A percentile compares a stretch with the other conserved stretches of the same genome.
These are phyloP conservation scores for Ceratocystiopsis minuta DNA, from an alignment of 2,329 filamentous ascomycete species.

Conservation along the genomic window DNA sequence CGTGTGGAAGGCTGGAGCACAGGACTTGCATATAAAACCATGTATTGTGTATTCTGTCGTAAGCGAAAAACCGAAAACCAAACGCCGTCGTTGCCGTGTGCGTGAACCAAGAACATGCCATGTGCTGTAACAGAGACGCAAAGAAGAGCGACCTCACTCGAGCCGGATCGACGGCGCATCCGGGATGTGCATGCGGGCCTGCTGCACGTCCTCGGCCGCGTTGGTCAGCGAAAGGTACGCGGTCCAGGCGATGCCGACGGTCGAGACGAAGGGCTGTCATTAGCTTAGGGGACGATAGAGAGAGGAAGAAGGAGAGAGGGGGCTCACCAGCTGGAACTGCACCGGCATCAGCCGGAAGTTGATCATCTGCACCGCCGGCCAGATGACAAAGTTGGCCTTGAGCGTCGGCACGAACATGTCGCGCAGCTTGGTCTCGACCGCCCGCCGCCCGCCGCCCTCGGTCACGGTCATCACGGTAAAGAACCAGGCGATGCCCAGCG, in stretches of 20 bases:
- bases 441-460: constrained; percentile 73
- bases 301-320: not conserved
- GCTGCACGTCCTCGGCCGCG: constrained; percentile 51
- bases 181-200: constrained; percentile 12
- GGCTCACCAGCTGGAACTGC: constrained; percentile 84
- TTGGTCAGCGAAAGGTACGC: constrained; percentile 90
- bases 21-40: no score
- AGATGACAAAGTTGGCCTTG: constrained; percentile 89
- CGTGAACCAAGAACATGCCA: no score
- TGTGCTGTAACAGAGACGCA: no score
- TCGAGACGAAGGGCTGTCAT: constrained; percentile 77
- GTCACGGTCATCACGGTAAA: constrained; percentile 94
- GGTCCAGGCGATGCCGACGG: constrained; percentile 91
- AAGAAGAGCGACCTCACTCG: constrained; percentile 6
- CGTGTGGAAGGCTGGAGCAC: no score
- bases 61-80: no score
- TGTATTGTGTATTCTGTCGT: no score
- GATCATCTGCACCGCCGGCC: constrained; percentile 89
- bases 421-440: constrained; percentile 66
- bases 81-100: no score
- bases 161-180: constrained; percentile 21
- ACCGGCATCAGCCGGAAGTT: constrained; percentile 94
- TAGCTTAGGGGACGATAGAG: constrained; percentile 10
- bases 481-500: constrained; percentile 57
- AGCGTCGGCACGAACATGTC: constrained; percentile 89